phyloP scores from a whole-genome alignment of 345 rosid species.

The Lenwebbia sp. region DNA sequence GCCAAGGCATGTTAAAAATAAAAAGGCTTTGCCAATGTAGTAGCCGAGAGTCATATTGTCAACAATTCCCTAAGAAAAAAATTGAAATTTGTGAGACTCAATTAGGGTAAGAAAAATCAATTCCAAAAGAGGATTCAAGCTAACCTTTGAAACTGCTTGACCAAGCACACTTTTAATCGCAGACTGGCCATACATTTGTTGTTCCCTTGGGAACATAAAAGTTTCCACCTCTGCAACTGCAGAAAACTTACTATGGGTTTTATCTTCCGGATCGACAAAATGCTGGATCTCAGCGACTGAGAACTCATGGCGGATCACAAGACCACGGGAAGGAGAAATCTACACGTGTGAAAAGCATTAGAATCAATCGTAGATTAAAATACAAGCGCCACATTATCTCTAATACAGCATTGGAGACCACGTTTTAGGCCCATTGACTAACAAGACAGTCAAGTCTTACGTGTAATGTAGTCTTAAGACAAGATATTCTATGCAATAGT shows the following conservation, averaged over 20 bases:
- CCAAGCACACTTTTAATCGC: slow-evolving; percentile 52
- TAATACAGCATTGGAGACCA: background rate
- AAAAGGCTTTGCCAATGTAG: slow-evolving; percentile 85
- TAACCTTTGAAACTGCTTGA: slow-evolving; percentile 69
- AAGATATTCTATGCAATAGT: too few species aligned
- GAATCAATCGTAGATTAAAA: too few species aligned
- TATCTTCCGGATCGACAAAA: slow-evolving; percentile 91
- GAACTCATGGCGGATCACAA: slow-evolving; percentile 69
- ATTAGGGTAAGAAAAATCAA: background rate
- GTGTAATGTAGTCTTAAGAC: background rate
- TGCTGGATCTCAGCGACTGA: slow-evolving; percentile 94
- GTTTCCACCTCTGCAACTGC: slow-evolving; percentile 60
- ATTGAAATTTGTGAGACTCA: background rate
- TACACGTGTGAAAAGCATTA: too few species aligned
- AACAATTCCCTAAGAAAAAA: slow-evolving; percentile 52
- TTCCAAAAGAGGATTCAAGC: background rate
- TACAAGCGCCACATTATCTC: background rate
- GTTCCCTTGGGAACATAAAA: slow-evolving; percentile 84
- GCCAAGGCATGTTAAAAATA: slow-evolving; percentile 76
- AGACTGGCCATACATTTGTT: slow-evolving; percentile 72
- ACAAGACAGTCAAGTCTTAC: background rate
- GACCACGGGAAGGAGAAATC: too few species aligned
- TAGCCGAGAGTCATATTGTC: slow-evolving; percentile 91
- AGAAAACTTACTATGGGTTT: slow-evolving; percentile 69
- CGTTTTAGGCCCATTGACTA: too few species aligned